These are phyloP conservation scores for Pyrus pyrifolia DNA, from an alignment of 306 rosid species.

Conservation along the genomic window DNA sequence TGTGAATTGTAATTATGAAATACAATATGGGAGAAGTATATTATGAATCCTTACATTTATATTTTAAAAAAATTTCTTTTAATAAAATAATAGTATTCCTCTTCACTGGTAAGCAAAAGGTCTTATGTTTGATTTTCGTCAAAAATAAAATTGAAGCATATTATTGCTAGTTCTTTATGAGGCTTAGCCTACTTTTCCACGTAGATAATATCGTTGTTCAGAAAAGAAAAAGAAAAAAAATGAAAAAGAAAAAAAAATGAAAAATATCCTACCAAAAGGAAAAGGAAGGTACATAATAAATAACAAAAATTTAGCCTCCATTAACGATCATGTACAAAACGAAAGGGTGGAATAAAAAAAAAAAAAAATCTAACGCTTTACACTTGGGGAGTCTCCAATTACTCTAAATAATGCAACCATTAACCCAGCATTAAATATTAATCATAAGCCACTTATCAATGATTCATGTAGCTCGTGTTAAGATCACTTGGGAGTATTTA, in stretches of 20 bases:
- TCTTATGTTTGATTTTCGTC: fast-evolving
- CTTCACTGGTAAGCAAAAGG: too few relatives aligned
- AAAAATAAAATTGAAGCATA: too few relatives aligned
- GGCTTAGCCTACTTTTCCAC: fast-evolving
- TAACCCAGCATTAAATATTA: not conserved
- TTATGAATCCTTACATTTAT: too few relatives aligned
- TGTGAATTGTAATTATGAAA: too few relatives aligned
- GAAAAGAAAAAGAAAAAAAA: too few relatives aligned
- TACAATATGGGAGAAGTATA: too few relatives aligned
- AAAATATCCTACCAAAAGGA: not conserved
- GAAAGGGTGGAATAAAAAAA: not conserved
- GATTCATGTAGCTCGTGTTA: not conserved
- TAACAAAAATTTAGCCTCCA: not conserved
- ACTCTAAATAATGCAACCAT: not conserved
- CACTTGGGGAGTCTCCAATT: not conserved
- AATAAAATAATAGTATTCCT: too few relatives aligned
- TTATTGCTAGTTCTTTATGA: too few relatives aligned
- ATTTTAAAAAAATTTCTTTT: too few relatives aligned
- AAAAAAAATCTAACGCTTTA: not conserved
- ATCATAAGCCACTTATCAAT: not conserved
- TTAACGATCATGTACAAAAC: not conserved
- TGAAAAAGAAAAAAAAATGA: too few relatives aligned
- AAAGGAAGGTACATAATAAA: not conserved
- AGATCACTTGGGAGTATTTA: not conserved
- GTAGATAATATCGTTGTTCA: too few relatives aligned